These are phyloP conservation scores for Hygrophorus pudorinus DNA, from an alignment of 768 basidiomycete genomes.

Conservation along the genomic window DNA sequence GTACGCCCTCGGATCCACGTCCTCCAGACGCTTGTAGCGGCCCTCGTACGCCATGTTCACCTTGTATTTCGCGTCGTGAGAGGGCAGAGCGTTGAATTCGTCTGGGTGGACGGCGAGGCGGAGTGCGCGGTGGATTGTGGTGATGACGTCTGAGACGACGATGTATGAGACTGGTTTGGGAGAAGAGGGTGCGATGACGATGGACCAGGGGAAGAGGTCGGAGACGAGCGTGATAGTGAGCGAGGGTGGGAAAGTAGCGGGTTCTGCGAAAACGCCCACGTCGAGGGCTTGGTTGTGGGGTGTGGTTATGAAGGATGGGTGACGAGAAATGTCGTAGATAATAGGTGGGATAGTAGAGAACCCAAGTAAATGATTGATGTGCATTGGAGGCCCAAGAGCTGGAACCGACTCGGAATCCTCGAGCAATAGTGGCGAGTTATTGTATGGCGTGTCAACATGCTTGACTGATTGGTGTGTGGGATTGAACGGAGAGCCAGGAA, in stretches of 20 bases:
- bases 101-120: constrained; percentile 21
- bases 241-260: constrained; percentile 15
- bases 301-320: constrained; percentile 19
- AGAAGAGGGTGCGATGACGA: constrained; percentile 13
- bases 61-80: constrained; percentile 14
- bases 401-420: neutral
- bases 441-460: constrained; percentile 24
- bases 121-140: constrained; percentile 27
- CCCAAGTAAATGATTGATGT: constrained; percentile 34
- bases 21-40: constrained; percentile 10
- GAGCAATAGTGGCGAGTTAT: constrained; percentile 15
- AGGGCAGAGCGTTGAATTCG: constrained; percentile 24
- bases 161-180: constrained; percentile 12
- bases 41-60: constrained; percentile 24
- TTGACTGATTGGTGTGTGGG: constrained; percentile 25
- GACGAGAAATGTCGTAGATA: constrained; percentile 27
- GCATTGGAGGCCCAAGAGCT: constrained; percentile 12
- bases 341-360: constrained; percentile 27
- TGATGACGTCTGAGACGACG: constrained; percentile 32
- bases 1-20: constrained; percentile 4
- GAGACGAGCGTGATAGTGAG: constrained; percentile 14
- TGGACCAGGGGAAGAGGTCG: constrained; percentile 13
- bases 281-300: constrained; percentile 9
- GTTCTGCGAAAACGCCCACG: constrained; percentile 13
- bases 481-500: constrained; percentile 24